Evolutionary conservation across 1,139 yeast species (phyloP).

Genomic region (Magnusiomyces paraingens): DNA sequence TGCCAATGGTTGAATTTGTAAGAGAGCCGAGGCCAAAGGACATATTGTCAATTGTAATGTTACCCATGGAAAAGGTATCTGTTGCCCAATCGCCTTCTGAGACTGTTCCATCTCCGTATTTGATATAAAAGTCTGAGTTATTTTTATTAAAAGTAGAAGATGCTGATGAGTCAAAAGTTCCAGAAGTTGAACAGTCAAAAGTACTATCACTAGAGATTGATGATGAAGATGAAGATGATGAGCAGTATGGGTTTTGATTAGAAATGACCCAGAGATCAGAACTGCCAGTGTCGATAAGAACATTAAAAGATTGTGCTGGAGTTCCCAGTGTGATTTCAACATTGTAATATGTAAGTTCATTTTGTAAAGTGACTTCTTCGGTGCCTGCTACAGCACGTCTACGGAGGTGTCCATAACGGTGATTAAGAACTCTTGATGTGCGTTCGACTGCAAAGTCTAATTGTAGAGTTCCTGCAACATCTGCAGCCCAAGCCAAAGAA

Average conservation of each 20-base stretch:
- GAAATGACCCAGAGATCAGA: conserved; percentile 58
- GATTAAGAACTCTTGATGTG: too few species aligned
- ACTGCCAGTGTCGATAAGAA: conserved; percentile 62
- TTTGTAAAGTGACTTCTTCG: conserved; percentile 17
- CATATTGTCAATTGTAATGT: conserved; percentile 17
- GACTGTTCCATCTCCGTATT: conserved; percentile 26
- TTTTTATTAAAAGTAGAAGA: conserved; percentile 13
- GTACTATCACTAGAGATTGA: conserved; percentile 29
- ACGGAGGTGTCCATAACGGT: too few species aligned
- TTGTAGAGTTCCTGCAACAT: too few species aligned
- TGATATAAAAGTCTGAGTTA: conserved; percentile 22
- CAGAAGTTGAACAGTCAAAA: conserved; percentile 13
- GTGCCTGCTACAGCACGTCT: too few species aligned
- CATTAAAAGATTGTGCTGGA: conserved; percentile 44
- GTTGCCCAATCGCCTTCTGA: conserved; percentile 46
- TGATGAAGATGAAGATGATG: conserved; percentile 10
- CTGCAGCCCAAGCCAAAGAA: too few species aligned
- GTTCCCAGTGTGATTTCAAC: conserved; percentile 48
- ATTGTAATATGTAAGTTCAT: conserved; percentile 35
- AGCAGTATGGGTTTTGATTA: conserved; percentile 32
- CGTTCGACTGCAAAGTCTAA: too few species aligned
- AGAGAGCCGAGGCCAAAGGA: conserved; percentile 29
- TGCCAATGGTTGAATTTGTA: conserved; percentile 30
- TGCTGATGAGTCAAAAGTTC: conserved; percentile 8
- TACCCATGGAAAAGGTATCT: conserved; percentile 35